Evolutionary conservation across 169 alveolate genomes (phyloP).

Genomic region (Perkinsus chesapeaki): DNA sequence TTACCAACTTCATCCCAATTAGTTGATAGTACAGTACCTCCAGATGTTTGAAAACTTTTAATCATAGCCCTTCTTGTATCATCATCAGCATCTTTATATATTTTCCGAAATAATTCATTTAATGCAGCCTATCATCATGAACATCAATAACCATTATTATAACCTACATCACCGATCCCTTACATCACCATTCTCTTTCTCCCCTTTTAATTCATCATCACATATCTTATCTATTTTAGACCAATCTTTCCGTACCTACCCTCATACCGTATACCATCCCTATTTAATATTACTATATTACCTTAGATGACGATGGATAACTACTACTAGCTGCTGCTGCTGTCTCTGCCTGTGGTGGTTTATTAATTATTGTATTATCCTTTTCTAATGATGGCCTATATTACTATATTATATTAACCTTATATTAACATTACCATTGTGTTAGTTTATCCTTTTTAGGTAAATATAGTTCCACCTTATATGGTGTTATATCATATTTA

Average conservation of each 20-base stretch:
- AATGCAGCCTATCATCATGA: constrained; percentile 59
- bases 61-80: constrained; percentile 85
- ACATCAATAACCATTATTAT: too few species aligned
- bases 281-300: neutral
- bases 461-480: constrained; percentile 53
- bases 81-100: constrained; percentile 74
- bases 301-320: neutral
- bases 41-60: constrained; percentile 61
- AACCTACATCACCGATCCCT: constrained; percentile 12
- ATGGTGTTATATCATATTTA: constrained; percentile 30
- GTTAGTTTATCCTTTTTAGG: constrained; percentile 38
- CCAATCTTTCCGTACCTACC: constrained; percentile 46
- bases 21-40: constrained; percentile 59
- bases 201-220: constrained; percentile 57
- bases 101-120: constrained; percentile 64
- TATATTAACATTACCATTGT: constrained; percentile 45
- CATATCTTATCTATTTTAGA: constrained; percentile 57
- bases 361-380: constrained; percentile 15
- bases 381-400: constrained; percentile 8
- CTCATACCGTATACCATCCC: neutral
- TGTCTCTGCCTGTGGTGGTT: constrained; percentile 36
- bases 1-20: constrained; percentile 81
- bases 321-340: constrained; percentile 52
- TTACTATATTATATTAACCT: neutral
- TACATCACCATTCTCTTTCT: constrained; percentile 42